Conservation (phyloP, 2,329 filamentous ascomycete species). For the Hymenoscyphus linearis region DNA sequence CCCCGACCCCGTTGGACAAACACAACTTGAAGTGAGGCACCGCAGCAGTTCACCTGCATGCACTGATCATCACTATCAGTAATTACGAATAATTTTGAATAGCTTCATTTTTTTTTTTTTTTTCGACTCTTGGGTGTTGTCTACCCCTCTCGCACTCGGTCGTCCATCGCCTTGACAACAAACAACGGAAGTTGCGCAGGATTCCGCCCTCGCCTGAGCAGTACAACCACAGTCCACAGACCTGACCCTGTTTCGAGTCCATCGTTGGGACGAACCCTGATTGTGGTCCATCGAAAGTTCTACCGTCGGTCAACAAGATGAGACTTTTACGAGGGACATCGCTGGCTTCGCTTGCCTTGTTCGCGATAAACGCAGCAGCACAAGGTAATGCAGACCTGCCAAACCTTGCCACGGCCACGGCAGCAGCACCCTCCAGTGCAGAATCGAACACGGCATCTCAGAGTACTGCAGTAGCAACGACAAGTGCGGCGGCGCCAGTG, state of each 20-base stretch:
- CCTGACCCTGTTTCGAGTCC: background rate
- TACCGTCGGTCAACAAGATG: slow-evolving; percentile 15
- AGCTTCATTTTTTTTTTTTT: background rate
- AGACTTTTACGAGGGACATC: slow-evolving; percentile 14
- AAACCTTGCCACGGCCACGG: slow-evolving; percentile 23
- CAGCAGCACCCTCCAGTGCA: slow-evolving; percentile 15
- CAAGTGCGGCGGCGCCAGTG: slow-evolving; percentile 6
- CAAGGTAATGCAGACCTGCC: slow-evolving; percentile 14
- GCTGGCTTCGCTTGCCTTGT: slow-evolving; percentile 17
- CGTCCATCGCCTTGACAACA: background rate
- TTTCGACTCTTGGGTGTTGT: background rate
- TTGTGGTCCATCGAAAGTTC: background rate
- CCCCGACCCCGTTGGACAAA: slow-evolving; percentile 3
- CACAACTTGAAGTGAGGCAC: background rate
- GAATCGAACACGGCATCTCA: slow-evolving; percentile 14
- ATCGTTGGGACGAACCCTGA: background rate
- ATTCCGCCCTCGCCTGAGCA: slow-evolving; percentile 8
- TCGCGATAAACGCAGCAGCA: slow-evolving; percentile 18
- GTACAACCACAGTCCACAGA: slow-evolving; percentile 4
- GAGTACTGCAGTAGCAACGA: slow-evolving; percentile 5
- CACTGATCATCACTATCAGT: background rate
- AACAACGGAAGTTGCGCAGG: slow-evolving; percentile 1
- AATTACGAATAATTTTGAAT: background rate
- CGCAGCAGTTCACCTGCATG: slow-evolving; percentile 2
- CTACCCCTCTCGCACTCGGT: background rate